These are phyloP conservation scores for Rhizopogon vulgaris DNA, from an alignment of 768 basidiomycete species.

Conservation along the genomic window DNA sequence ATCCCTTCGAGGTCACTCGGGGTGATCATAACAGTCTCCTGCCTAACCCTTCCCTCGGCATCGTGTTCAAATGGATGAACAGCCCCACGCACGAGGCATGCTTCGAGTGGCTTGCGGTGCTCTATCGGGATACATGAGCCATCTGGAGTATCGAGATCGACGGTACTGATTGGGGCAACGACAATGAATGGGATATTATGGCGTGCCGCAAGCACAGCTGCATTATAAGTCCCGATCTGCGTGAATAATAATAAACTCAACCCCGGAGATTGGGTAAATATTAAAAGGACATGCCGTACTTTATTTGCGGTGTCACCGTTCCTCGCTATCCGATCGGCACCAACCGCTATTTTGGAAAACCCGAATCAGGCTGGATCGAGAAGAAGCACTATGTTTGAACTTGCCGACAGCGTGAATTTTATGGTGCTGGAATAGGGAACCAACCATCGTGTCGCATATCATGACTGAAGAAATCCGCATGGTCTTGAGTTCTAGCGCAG, in stretches of 20 bases:
- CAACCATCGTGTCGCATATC: conserved; percentile 98
- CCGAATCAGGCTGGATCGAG: not conserved
- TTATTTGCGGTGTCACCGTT: conserved; percentile 99
- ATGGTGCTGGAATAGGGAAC: conserved; percentile 86
- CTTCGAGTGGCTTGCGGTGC: conserved; percentile 82
- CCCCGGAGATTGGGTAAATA: not conserved
- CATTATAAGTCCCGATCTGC: conserved; percentile 91
- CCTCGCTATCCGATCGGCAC: conserved; percentile 81
- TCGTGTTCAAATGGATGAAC: conserved; percentile 47
- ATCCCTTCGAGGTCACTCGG: conserved; percentile 54
- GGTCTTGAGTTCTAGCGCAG: conserved; percentile 82
- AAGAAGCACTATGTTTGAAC: not conserved
- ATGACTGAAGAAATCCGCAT: conserved; percentile 83
- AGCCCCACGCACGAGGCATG: conserved; percentile 81
- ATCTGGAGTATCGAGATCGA: conserved; percentile 74
- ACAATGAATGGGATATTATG: conserved; percentile 91
- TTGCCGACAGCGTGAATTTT: conserved; percentile 75
- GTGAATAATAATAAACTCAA: not conserved
- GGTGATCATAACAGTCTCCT: conserved; percentile 81
- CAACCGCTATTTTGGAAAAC: conserved; percentile 48
- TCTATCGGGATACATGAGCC: conserved; percentile 90
- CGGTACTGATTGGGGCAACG: conserved; percentile 87
- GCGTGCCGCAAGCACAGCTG: conserved; percentile 83
- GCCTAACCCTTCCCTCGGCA: conserved; percentile 42
- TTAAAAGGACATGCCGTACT: conserved; percentile 26